phyloP scores from a whole-genome alignment of 768 basidiomycete genomes.

The Boletus sp. region DNA sequence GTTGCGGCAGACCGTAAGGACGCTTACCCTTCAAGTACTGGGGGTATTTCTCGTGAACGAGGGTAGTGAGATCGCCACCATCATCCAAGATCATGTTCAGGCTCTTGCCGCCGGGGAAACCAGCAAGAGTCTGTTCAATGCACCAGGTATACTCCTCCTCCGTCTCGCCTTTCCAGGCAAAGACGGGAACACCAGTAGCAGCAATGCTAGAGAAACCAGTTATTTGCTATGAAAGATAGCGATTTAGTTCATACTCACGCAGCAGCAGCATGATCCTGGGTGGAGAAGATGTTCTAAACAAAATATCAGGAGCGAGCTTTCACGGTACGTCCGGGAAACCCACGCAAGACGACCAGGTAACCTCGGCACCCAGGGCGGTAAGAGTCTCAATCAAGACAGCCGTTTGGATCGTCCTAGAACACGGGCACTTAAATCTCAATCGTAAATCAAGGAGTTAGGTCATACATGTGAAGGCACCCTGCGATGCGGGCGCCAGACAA shows the following conservation, averaged over 20 bases:
- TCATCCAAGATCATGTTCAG: conserved; percentile 99
- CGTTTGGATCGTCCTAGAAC: conserved; percentile 91
- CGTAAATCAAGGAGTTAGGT: background rate
- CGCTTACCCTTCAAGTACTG: conserved; percentile 73
- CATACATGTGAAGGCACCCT: conserved; percentile 96
- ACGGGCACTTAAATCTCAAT: conserved; percentile 1
- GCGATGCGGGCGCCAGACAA: conserved; percentile 94
- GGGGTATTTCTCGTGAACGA: conserved; percentile 96
- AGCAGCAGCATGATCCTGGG: conserved; percentile 98
- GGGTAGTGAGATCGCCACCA: conserved; percentile 92
- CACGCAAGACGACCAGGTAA: conserved; percentile 98
- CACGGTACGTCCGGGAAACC: conserved; percentile 27
- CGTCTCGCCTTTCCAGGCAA: conserved; percentile 99
- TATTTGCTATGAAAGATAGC: background rate
- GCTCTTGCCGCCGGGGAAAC: conserved; percentile 80
- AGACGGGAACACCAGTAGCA: conserved; percentile 97
- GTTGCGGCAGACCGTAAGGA: background rate
- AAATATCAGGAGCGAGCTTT: background rate
- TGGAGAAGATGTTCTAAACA: conserved; percentile 95
- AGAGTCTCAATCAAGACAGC: conserved; percentile 99
- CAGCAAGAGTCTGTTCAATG: conserved; percentile 90
- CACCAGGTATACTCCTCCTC: conserved; percentile 99
- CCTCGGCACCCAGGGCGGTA: conserved; percentile 91
- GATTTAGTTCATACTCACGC: conserved; percentile 54
- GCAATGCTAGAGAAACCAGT: conserved; percentile 63